A percentile compares a stretch with the other conserved stretches of the same genome.
Conservation (phyloP, 2,329 filamentous ascomycete species). For the Dactylonectria macrodidyma region DNA sequence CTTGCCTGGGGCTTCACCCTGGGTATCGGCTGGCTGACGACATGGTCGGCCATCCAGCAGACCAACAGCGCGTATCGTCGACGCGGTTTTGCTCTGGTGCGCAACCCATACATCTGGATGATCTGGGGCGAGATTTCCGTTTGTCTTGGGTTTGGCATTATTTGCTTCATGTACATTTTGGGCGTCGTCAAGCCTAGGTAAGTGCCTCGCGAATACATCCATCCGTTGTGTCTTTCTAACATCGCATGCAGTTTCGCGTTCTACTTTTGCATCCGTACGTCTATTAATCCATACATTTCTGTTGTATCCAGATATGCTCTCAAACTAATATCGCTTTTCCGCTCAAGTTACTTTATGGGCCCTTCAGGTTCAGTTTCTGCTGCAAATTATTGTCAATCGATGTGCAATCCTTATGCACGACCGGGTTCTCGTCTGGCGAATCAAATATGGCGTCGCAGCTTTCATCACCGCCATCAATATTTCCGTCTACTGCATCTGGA, state of each 20-base stretch:
- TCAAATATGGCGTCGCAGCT: conserved; percentile 24
- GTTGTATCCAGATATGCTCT: no score
- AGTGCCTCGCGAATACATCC: neutral
- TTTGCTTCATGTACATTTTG: conserved; percentile 45
- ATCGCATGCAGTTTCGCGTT: conserved; percentile 6
- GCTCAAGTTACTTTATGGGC: conserved; percentile 26
- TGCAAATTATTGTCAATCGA: conserved; percentile 40
- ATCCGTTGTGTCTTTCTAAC: neutral
- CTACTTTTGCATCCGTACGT: conserved; percentile 28
- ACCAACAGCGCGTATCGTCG: conserved; percentile 52
- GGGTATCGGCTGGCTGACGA: conserved; percentile 55
- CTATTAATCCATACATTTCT: neutral
- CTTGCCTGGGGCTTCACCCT: conserved; percentile 55
- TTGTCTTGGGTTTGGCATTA: conserved; percentile 57
- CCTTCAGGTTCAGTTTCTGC: conserved; percentile 29
- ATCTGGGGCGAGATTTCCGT: conserved; percentile 61
- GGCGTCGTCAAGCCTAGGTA: conserved; percentile 34
- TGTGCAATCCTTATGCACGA: conserved; percentile 25
- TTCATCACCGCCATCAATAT: conserved; percentile 63
- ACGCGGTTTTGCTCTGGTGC: conserved; percentile 44
- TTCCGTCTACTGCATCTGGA: conserved; percentile 64
- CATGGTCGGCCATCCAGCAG: conserved; percentile 54
- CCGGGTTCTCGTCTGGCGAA: conserved; percentile 11
- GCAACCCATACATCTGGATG: conserved; percentile 61
- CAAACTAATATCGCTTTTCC: neutral